Base-by-base conservation (phyloP, 768 basidiomycete species). In the Boletus edulis region DNA sequence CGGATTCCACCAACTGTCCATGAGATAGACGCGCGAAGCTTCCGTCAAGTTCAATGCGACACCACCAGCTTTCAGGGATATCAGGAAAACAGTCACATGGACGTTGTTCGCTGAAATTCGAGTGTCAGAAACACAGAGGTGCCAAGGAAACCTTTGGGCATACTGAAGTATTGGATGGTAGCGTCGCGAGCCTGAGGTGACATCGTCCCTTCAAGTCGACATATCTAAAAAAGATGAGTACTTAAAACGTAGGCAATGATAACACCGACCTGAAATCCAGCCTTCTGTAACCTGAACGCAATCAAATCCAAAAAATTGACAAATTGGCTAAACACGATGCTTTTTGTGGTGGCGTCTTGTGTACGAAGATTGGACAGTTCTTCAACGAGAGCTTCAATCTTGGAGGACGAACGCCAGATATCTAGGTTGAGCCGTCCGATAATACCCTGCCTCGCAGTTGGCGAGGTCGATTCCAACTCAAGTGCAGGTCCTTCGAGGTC, bases 1-100 rank as follows among this genome's bases (percentile, higher is more conserved):
- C 8, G 95, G 95, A 67, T 98, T 98, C 95, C 95, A 96, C 93
- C 93, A 96, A 60, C 89, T 91, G 68, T 96, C 96, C 94, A 98
- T 96, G 64, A 97, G 81, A 71, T 93, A 96, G 18, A 97, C 94
- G 27, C 91, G 89, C 34, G 91, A 93, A 0, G 94, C 94, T 69
- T 92, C 91, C 0, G 91, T 93, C 61, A 94, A 70, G 67, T 94
- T 94, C 47, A 96, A 78, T 4, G 91, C 92, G 5, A 94, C 94
- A 68, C 95, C 95, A 46, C 96, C 96, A 2, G 96, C 96, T 71
- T 97, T 98, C 67, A 99, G 76, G 58, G 88, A 91, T 64, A 99
- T 93, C 24, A 99, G 81, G 76, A 99, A 98, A n/a, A 99, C 91
- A 3, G 94, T 98, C 37, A 96, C 93, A 55, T 94, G 84, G 4